Percentiles rank a stretch among this genome's conserved stretches.
Evolutionary conservation across 208 protist genomes (phyloP).

Genomic region (Leishmania lainsoni): DNA sequence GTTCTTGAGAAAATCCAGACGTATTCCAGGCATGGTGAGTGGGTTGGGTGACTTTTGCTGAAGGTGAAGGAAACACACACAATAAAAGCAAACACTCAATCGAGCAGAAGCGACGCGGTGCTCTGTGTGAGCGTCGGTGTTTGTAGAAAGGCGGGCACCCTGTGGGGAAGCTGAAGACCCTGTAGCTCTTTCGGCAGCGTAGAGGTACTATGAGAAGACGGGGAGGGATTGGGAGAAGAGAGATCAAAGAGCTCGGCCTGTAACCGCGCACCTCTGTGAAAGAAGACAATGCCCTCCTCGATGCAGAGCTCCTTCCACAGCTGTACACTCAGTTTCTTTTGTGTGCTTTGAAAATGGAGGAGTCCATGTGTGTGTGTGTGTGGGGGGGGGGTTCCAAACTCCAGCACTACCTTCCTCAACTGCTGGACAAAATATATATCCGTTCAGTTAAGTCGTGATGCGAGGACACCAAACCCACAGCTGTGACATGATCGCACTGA

Average conservation of each 20-base stretch:
- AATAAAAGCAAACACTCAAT: neutral
- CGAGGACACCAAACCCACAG: neutral
- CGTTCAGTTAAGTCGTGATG: neutral
- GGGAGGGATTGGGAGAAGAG: neutral
- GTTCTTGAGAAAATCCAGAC: conserved; percentile 89
- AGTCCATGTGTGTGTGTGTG: too few species aligned
- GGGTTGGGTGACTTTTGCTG: neutral
- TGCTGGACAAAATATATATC: neutral
- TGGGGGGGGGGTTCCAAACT: neutral
- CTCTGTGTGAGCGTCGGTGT: neutral
- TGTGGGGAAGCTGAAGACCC: neutral
- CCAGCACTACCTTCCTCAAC: neutral
- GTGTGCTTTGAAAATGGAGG: neutral
- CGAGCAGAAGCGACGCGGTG: neutral
- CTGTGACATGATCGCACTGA: neutral
- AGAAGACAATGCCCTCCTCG: neutral
- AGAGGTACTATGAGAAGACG: neutral
- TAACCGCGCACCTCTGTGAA: neutral
- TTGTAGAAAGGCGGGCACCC: neutral
- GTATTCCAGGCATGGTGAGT: conserved; percentile 62
- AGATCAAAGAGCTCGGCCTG: neutral
- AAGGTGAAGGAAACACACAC: neutral
- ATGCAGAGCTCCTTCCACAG: neutral
- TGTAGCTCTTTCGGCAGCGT: neutral
- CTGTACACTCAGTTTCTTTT: neutral